These are phyloP conservation scores for Ambrosiella beaveri DNA, from an alignment of 2,329 filamentous ascomycete genomes.

Conservation along the genomic window DNA sequence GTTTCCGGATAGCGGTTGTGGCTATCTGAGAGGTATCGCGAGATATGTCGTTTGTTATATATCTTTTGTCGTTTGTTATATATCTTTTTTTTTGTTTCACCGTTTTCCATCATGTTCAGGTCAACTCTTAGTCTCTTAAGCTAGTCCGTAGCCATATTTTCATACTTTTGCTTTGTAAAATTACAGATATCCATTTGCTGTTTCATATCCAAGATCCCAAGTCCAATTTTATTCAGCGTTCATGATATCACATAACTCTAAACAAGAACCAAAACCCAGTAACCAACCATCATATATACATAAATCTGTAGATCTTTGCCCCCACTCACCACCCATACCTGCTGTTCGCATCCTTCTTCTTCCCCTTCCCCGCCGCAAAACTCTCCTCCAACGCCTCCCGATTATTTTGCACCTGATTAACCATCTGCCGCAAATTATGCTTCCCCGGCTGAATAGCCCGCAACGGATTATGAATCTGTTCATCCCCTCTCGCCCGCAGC, in stretches of 20 bases:
- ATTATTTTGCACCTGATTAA: conserved; percentile 67
- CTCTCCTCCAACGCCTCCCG: conserved; percentile 80
- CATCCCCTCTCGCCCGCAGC: conserved; percentile 51
- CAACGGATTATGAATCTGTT: conserved; percentile 59
- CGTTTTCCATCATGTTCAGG: conserved; percentile 6
- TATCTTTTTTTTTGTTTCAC: neutral
- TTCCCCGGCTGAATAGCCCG: conserved; percentile 67
- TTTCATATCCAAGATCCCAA: neutral
- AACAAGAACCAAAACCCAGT: no score
- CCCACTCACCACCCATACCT: conserved; percentile 58
- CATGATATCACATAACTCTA: no score
- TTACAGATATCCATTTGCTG: conserved; percentile 6
- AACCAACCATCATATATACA: neutral
- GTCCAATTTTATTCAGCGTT: neutral
- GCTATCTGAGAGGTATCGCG: neutral
- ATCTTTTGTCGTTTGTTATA: neutral
- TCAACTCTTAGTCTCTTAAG: neutral
- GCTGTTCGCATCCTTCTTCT: conserved; percentile 64
- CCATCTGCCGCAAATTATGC: conserved; percentile 73
- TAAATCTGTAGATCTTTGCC: neutral
- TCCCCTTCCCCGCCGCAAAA: conserved; percentile 64
- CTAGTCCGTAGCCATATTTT: neutral
- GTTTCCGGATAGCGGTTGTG: neutral
- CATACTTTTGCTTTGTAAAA: conserved; percentile 10
- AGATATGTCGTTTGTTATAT: neutral